phyloP scores from a whole-genome alignment of 108 stramenopile species.

The Mediolabrus comicus region DNA sequence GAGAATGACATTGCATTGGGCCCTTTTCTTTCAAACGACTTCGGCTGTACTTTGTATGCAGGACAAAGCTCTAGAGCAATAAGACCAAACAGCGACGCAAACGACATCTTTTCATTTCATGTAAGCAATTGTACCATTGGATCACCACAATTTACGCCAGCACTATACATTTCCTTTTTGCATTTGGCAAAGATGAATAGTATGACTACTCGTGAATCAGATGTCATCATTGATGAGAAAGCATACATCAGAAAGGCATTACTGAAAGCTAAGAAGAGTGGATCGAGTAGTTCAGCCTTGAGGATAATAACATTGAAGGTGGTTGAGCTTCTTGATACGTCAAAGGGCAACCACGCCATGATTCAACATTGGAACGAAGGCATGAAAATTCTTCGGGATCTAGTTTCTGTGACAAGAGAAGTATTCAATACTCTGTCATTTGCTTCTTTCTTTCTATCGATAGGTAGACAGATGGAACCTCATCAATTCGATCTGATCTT shows the following conservation, averaged over 20 bases:
- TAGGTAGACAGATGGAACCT: constrained; percentile 53
- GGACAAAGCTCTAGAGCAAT: constrained; percentile 31
- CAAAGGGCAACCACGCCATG: neutral
- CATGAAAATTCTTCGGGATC: constrained; percentile 22
- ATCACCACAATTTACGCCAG: constrained; percentile 29
- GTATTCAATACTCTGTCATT: constrained; percentile 27
- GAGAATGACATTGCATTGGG: constrained; percentile 35
- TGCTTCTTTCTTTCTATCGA: constrained; percentile 42
- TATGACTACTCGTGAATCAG: neutral
- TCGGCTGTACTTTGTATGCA: constrained; percentile 27
- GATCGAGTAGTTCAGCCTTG: constrained; percentile 28
- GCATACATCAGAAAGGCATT: constrained; percentile 8
- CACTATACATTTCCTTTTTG: constrained; percentile 35
- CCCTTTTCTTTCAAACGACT: constrained; percentile 6
- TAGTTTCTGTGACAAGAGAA: constrained; percentile 17
- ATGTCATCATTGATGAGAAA: neutral
- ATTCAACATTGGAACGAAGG: constrained; percentile 18
- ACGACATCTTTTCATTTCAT: constrained; percentile 17
- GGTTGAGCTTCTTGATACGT: constrained; percentile 27
- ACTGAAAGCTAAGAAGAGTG: constrained; percentile 6
- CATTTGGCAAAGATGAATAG: neutral
- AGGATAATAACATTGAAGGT: constrained; percentile 37
- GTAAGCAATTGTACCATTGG: constrained; percentile 29
- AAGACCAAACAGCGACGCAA: neutral
- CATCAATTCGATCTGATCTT: constrained; percentile 48